Base-by-base conservation (phyloP, 441 rosid species). In the Corymbia citriodora region DNA sequence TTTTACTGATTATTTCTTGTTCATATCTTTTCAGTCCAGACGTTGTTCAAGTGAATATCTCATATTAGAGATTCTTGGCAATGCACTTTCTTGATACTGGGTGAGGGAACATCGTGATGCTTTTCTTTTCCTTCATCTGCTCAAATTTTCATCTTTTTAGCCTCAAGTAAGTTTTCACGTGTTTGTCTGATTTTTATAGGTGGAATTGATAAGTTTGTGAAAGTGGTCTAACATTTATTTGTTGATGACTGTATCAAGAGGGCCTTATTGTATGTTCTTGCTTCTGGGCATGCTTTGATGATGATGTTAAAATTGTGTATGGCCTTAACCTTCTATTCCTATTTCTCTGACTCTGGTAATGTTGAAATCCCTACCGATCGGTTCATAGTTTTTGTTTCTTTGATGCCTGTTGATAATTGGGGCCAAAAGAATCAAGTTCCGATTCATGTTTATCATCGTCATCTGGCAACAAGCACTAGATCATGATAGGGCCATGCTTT, bases 121-220 rank as follows among this genome's bases (percentile, higher is more conserved):
- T 63, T 63, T 63, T 1, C 72, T 29, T 63, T 13, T 29, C 72
- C 9, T 63, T 63, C 70, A 29, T 63, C 72, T 63, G 33, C 18
- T 63, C 10, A 63, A 27, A 61, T 27, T 61, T 61, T 61, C 1
- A 25, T 61, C 31, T 1, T 61, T 61, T 61, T 27, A 1, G 68
- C 68, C 68, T 61, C 16, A 2, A 11, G 55, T 16, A 54, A 54
- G n/a, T 59, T 59, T 59, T 61, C 68, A 25, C 65, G 29, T 25
- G 65, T 61, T 61, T 0, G 11, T 61, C 68, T 4, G 16, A 27
- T 61, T 61, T 16, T 61, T 61, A 61, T 2, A 1, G 68, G n/a
- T 5, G 31, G 31, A 61, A 61, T 61, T 0, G 4, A 1, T 0
- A 61, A 1, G 68, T 61, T 61, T 61, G 0, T 27, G 1, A 11